A percentile compares a stretch with the other conserved stretches of the same genome.
Evolutionary conservation across 257 asterid species (phyloP).

Genomic region (Fraxinus quadrangulata): DNA sequence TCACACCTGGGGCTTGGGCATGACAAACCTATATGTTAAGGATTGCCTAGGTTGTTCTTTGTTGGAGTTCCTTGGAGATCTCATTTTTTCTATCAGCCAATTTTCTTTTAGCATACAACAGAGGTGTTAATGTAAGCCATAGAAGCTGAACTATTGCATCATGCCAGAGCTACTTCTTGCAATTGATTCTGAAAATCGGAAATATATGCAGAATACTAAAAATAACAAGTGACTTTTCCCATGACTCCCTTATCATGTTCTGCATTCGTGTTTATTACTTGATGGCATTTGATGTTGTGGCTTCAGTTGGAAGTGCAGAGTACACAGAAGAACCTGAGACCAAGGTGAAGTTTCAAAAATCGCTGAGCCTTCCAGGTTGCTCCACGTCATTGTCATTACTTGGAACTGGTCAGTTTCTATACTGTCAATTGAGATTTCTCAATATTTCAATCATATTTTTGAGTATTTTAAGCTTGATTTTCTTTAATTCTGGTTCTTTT

Average conservation of each 20-base stretch:
- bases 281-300: constrained; percentile 22
- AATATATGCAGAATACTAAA: neutral
- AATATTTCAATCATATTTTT: neutral
- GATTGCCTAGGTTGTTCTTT: neutral
- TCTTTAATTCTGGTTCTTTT: constrained; percentile 19
- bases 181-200: neutral
- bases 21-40: neutral
- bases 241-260: neutral
- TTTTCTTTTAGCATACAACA: neutral
- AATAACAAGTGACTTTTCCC: constrained; percentile 6
- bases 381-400: constrained; percentile 61
- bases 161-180: neutral
- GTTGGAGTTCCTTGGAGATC: neutral
- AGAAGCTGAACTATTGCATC: neutral
- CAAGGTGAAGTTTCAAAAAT: constrained; percentile 70
- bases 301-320: constrained; percentile 44
- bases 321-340: constrained; percentile 74
- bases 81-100: neutral
- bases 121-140: neutral
- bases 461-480: neutral
- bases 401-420: constrained; percentile 69
- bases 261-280: constrained; percentile 8
- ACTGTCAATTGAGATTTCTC: neutral
- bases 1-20: neutral
- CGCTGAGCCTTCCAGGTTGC: constrained; percentile 73